Conservation (phyloP, 2,329 filamentous ascomycete species). For the Apiospora aurea region DNA sequence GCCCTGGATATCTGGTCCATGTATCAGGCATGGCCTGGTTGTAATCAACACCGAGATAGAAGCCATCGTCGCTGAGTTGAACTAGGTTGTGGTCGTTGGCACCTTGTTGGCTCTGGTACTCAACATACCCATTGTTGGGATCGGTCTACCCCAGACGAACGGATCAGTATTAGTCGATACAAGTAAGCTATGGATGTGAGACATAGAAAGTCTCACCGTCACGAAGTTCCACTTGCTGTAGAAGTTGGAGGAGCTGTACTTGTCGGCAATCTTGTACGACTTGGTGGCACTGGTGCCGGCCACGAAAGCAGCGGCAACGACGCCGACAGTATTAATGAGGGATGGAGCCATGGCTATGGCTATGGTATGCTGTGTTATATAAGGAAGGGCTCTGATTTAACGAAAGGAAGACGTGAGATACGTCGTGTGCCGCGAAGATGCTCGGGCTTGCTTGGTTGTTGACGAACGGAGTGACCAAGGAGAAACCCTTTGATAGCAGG, state of each 20-base stretch:
- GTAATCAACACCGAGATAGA: constrained; percentile 51
- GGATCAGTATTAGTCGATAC: neutral
- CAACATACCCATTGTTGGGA: constrained; percentile 70
- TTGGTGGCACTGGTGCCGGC: constrained; percentile 42
- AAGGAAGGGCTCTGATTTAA: constrained; percentile 40
- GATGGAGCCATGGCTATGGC: constrained; percentile 50
- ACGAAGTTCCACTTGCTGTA: constrained; percentile 56
- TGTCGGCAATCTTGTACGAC: constrained; percentile 48
- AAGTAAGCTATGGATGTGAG: neutral
- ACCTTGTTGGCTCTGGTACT: constrained; percentile 50
- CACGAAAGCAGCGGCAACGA: constrained; percentile 46
- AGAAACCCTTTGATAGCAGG: neutral
- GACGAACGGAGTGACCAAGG: constrained; percentile 26
- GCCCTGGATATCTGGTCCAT: constrained; percentile 41
- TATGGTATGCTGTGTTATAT: constrained; percentile 38
- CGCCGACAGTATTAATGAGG: constrained; percentile 46
- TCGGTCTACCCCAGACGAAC: constrained; percentile 48
- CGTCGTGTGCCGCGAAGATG: constrained; percentile 50
- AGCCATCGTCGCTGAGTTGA: constrained; percentile 40
- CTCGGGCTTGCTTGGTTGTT: constrained; percentile 41
- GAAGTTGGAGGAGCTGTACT: constrained; percentile 53
- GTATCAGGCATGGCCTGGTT: constrained; percentile 27
- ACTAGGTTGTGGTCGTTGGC: constrained; percentile 47
- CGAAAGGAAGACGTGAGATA: constrained; percentile 53
- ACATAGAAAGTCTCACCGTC: constrained; percentile 38